Evolutionary conservation across 352 stramenopile species (phyloP), one percentile per base, ranked within the genome.

Genomic region (Globisporangium ultimum): DNA sequence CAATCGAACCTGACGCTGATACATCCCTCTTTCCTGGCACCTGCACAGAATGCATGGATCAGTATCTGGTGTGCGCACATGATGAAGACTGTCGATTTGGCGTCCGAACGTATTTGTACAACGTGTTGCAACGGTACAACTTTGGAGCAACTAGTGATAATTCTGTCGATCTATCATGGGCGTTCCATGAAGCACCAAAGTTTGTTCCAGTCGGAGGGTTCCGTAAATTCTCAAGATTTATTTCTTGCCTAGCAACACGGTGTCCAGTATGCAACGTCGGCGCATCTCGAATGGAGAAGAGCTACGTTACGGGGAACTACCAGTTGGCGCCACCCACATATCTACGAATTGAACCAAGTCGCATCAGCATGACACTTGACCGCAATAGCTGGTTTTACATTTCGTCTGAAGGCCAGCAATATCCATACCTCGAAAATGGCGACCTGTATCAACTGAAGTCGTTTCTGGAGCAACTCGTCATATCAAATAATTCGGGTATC

Each of bases 51-150:
- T 81, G 71, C 24, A 11, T 15, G 15, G 22, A 48, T 7, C 3
- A 41, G 11, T 75, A 58, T 24, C 3, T 59, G 24, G 54, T 53
- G 0, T 84, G 73, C 38, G 20, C 74, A 3, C 60, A 55, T 6
- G 71, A 75, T 40, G 60, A 52, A 12, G 70, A 78, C 41, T 86
- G 76, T 56, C 62, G 47, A 0, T 67, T 74, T 28, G 76, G 71
- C n/a, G 59, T 81, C 1, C 61, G 67, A 8, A 57, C 55, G 12
- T 83, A 72, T 36, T 17, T 83, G 1, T 45, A 51, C 9, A 52
- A 64, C 3, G 62, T 55, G 4, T 15, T 83, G 20, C 41, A 47
- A 8, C 53, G 32, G 3, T n/a, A 57, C 13, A 21, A 36, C 1
- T 56, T 58, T 28, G 36, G 41, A 12, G 24, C 24, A 32, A 32